Evolutionary conservation across 352 stramenopile genomes (phyloP).

Genomic region (Globisporangium cystogenes): DNA sequence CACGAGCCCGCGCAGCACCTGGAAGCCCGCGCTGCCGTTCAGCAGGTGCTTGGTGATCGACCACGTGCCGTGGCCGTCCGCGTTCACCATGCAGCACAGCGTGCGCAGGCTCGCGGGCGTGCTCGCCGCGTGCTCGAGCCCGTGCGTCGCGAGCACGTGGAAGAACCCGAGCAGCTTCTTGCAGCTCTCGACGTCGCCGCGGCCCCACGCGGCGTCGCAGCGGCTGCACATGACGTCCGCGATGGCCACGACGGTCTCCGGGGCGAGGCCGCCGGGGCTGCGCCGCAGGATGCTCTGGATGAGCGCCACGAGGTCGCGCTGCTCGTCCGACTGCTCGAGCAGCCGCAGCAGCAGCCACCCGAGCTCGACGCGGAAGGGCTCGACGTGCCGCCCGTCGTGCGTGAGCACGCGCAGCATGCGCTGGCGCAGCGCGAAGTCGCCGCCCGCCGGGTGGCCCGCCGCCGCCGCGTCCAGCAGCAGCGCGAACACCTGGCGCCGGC

Average conservation of each 20-base stretch:
- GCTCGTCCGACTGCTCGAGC: slow-evolving; percentile 76
- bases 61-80: slow-evolving; percentile 78
- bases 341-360: slow-evolving; percentile 72
- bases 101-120: slow-evolving; percentile 61
- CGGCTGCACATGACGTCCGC: slow-evolving; percentile 57
- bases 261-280: slow-evolving; percentile 45
- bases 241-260: slow-evolving; percentile 66
- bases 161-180: slow-evolving; percentile 72
- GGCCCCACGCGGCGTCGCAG: slow-evolving; percentile 67
- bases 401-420: slow-evolving; percentile 60
- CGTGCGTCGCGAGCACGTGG: slow-evolving; percentile 57
- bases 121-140: slow-evolving; percentile 53
- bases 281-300: slow-evolving; percentile 72
- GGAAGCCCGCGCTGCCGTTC: slow-evolving; percentile 50
- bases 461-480: slow-evolving; percentile 25
- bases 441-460: slow-evolving; percentile 21
- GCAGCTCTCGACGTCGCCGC: slow-evolving; percentile 68
- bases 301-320: slow-evolving; percentile 61
- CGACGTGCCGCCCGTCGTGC: slow-evolving; percentile 53
- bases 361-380: slow-evolving; percentile 65
- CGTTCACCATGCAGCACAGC: slow-evolving; percentile 81
- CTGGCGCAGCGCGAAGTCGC: slow-evolving; percentile 57
- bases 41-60: slow-evolving; percentile 78
- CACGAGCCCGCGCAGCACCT: slow-evolving; percentile 66
- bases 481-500: slow-evolving; percentile 53